phyloP scores from a whole-genome alignment of 2,329 filamentous ascomycete species.

The Chalaropsis thielavioides region DNA sequence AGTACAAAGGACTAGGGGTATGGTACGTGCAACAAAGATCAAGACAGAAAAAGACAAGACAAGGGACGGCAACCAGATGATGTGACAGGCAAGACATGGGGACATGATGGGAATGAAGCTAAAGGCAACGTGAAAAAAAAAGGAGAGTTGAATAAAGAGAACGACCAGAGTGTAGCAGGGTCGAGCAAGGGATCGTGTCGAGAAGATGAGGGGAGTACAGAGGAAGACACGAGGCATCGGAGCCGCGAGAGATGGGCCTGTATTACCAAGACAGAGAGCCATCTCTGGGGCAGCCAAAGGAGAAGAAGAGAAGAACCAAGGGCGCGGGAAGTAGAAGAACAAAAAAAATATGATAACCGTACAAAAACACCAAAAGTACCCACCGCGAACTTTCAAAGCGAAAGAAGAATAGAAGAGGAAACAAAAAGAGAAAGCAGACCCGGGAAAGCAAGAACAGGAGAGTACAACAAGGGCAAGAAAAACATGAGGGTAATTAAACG shows the following conservation, averaged over 20 bases:
- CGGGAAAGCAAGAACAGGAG: slow-evolving; percentile 7
- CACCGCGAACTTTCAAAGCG: slow-evolving; percentile 13
- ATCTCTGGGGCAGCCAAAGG: background rate
- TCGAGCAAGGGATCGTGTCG: background rate
- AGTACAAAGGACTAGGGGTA: slow-evolving; percentile 6
- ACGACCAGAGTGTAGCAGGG: background rate
- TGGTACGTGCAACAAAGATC: slow-evolving; percentile 9
- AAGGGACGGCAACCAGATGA: slow-evolving; percentile 6
- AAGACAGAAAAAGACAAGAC: background rate
- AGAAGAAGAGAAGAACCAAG: background rate
- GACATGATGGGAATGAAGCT: slow-evolving; percentile 17
- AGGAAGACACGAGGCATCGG: slow-evolving; percentile 20
- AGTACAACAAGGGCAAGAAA: slow-evolving; percentile 8
- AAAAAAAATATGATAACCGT: slow-evolving; percentile 10
- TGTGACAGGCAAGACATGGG: slow-evolving; percentile 15
- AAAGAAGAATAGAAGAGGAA: slow-evolving; percentile 11
- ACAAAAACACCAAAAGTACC: slow-evolving; percentile 10
- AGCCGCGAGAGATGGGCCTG: slow-evolving; percentile 2
- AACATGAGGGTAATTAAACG: slow-evolving; percentile 10
- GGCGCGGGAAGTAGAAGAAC: background rate
- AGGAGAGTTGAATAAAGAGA: slow-evolving; percentile 8
- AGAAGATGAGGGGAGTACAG: slow-evolving; percentile 2
- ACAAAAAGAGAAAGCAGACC: slow-evolving; percentile 2
- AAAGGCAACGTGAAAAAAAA: slow-evolving; percentile 12
- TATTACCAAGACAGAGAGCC: slow-evolving; percentile 13